Evolutionary conservation across 306 rosid genomes (phyloP), one percentile per base, ranked within the genome.

Genomic region (Carpinus fangiana): DNA sequence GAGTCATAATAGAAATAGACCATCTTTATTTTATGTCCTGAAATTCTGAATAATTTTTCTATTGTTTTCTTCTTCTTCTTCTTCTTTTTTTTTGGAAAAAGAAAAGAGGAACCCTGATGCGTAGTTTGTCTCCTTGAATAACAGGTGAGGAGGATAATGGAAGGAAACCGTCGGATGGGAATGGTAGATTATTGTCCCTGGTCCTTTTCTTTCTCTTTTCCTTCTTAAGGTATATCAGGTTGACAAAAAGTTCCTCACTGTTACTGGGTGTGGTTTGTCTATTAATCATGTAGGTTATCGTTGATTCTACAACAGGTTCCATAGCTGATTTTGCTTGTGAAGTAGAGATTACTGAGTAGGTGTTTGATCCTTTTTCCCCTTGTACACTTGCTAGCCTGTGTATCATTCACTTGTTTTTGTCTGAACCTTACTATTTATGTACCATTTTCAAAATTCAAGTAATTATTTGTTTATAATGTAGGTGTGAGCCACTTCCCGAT

Each of bases 151-250:
- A 93, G 99, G 83, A 82, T 93, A 88, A 92, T 95, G 98, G 98
- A 93, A 90, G 99, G 99, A 85, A 93, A 90, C 83, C 99, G 80
- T 79, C 92, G 99, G 57, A 95, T 95, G 99, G 99, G 99, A 93
- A 95, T 95, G 99, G 99, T 95, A 91, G 74, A 66, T 83, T 87
- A 79, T 77, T 82, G 79, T 70, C 65, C 54, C 73, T 81, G 78
- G 80, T 73, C 83, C 69, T 41, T 78, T 84, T 79, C 51, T 61
- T 77, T 81, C 64, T 51, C 31, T 50, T 66, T 82, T 73, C 65
- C 26, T 73, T 74, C 68, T 78, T 73, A 65, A 85, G 51, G 70
- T 67, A 80, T 64, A 81, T 55, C 74, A 47, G 75, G 52, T 50
- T 47, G 66, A 76, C 77, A 45, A 52, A 62, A 76, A 81, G 54